These are phyloP conservation scores for Talinum fruticosum DNA, from an alignment of 148 eudicot genomes.

Conservation along the genomic window DNA sequence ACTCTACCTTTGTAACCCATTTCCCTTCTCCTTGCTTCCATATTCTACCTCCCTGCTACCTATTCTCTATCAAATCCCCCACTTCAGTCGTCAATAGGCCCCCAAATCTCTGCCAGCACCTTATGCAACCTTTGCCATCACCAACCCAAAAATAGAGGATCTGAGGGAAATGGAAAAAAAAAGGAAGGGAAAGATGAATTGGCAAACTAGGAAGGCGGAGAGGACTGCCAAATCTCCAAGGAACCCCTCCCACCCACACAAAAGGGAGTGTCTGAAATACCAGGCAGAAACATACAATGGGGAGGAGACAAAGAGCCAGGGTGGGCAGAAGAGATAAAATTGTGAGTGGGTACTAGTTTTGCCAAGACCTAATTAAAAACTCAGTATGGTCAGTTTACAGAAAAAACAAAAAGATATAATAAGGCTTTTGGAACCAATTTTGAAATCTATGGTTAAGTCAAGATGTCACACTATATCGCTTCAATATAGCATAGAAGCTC, in stretches of 20 bases:
- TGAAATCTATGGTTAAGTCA: too few relatives aligned
- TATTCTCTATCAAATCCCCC: background rate
- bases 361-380: background rate
- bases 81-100: background rate
- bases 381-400: background rate
- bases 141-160: background rate
- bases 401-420: background rate
- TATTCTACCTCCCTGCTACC: background rate
- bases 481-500: background rate
- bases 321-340: background rate
- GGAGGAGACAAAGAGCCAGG: background rate
- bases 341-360: background rate
- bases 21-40: background rate
- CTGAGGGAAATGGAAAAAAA: background rate
- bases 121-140: background rate
- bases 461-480: too few relatives aligned
- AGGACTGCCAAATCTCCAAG: background rate
- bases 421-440: background rate
- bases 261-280: background rate
- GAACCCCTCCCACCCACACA: background rate
- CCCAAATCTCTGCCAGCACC: background rate
- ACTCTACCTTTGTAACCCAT: background rate
- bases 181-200: background rate
- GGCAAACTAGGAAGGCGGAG: background rate
- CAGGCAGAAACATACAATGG: background rate